Conservation (phyloP, 176 grass and related monocot genomes). For the Zoysia pacifica region DNA sequence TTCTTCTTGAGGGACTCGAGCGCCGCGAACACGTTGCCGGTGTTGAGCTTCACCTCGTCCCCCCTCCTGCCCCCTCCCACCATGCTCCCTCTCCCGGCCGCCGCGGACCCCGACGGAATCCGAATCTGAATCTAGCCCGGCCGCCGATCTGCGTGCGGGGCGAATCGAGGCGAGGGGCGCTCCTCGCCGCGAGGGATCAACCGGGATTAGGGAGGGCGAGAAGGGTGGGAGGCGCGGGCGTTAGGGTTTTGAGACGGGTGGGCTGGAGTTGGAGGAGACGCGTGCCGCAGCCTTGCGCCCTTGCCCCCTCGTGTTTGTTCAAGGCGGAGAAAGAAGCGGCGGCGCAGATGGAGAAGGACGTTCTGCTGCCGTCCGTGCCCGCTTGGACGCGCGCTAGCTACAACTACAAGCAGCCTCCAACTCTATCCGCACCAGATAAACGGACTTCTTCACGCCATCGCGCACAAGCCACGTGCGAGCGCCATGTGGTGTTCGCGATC, state of each 20-base stretch:
- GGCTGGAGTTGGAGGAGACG: slow-evolving; percentile 13
- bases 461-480: too few relatives aligned
- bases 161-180: neutral
- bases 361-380: neutral
- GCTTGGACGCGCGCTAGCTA: neutral
- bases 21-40: slow-evolving; percentile 89
- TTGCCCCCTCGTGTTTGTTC: slow-evolving; percentile 1
- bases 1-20: slow-evolving; percentile 99
- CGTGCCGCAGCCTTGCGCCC: neutral
- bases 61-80: slow-evolving; percentile 81
- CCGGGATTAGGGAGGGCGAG: neutral
- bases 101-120: neutral
- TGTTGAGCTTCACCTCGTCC: slow-evolving; percentile 81
- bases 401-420: too few relatives aligned
- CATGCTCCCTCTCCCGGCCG: slow-evolving; percentile 47
- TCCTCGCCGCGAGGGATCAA: neutral
- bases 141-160: slow-evolving; percentile 37
- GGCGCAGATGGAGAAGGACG: neutral
- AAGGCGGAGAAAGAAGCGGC: neutral
- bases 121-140: slow-evolving; percentile 51
- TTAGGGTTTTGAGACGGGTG: slow-evolving; percentile 59
- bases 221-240: neutral
- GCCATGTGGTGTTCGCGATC: too few relatives aligned
- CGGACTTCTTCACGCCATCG: too few relatives aligned
- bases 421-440: too few relatives aligned